phyloP scores from a whole-genome alignment of 2,329 filamentous ascomycete species.

The Orbilia javanica region DNA sequence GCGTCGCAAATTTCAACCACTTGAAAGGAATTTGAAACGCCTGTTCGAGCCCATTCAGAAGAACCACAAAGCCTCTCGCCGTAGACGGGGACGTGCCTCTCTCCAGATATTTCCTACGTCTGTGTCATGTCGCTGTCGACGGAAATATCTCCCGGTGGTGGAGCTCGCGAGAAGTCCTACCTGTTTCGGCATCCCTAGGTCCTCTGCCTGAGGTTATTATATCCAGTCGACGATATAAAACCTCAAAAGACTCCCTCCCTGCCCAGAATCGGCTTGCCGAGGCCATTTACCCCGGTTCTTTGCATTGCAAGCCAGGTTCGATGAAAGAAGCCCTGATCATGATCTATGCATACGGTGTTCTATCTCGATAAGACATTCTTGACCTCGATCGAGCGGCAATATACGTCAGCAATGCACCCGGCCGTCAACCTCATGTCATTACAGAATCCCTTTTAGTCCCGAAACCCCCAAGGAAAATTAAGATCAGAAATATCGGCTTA shows the following conservation, averaged over 20 bases:
- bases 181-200: slow-evolving; percentile 10
- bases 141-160: slow-evolving; percentile 13
- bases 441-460: background rate
- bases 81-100: background rate
- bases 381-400: slow-evolving; percentile 4
- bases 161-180: slow-evolving; percentile 11
- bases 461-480: background rate
- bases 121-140: slow-evolving; percentile 1
- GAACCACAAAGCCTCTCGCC: slow-evolving; percentile 2
- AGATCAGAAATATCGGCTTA: background rate
- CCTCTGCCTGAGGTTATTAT: slow-evolving; percentile 3
- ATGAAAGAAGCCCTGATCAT: background rate
- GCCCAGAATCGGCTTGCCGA: background rate
- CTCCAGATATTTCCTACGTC: background rate
- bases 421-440: background rate
- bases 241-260: background rate
- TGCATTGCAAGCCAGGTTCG: background rate
- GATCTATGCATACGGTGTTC: background rate
- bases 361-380: background rate
- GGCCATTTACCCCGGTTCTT: background rate
- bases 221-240: slow-evolving; percentile 11
- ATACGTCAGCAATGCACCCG: slow-evolving; percentile 13
- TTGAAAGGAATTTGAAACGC: slow-evolving; percentile 56
- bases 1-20: slow-evolving; percentile 48
- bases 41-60: slow-evolving; percentile 4